Conservation (phyloP, 805 yeast species). For the Saccharomyces eubayanus region DNA sequence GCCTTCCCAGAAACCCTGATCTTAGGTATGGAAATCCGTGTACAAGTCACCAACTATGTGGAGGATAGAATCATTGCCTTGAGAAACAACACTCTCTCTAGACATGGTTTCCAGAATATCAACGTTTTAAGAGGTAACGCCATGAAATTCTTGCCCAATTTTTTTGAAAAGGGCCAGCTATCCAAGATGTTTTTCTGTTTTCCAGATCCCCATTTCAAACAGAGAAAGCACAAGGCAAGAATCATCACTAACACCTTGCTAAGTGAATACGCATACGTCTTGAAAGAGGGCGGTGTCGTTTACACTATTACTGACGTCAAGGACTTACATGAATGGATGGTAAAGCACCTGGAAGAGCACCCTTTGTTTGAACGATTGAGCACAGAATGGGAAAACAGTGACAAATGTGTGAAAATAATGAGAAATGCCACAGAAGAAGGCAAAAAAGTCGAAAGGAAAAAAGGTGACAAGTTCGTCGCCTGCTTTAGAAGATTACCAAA, state of each 20-base stretch:
- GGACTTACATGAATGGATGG: slow-evolving; percentile 96
- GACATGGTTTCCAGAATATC: slow-evolving; percentile 59
- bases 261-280: slow-evolving; percentile 85
- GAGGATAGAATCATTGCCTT: slow-evolving; percentile 91
- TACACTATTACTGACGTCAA: slow-evolving; percentile 94
- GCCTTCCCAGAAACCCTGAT: slow-evolving; percentile 65
- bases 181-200: slow-evolving; percentile 94
- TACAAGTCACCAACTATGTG: slow-evolving; percentile 94
- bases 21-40: slow-evolving; percentile 95
- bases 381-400: slow-evolving; percentile 71
- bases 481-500: slow-evolving; percentile 70
- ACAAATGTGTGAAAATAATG: slow-evolving; percentile 81
- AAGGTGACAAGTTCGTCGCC: slow-evolving; percentile 81
- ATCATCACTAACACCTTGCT: slow-evolving; percentile 83
- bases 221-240: slow-evolving; percentile 94
- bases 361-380: slow-evolving; percentile 80
- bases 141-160: slow-evolving; percentile 94
- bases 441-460: slow-evolving; percentile 85
- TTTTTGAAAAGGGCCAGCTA: slow-evolving; percentile 73
- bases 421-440: slow-evolving; percentile 95
- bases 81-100: slow-evolving; percentile 35
- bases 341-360: slow-evolving; percentile 77
- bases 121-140: slow-evolving; percentile 91
- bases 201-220: slow-evolving; percentile 99
- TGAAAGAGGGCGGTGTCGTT: slow-evolving; percentile 77